Evolutionary conservation across 2,329 filamentous ascomycete genomes (phyloP).

Genomic region (Cyphellophora europaea): DNA sequence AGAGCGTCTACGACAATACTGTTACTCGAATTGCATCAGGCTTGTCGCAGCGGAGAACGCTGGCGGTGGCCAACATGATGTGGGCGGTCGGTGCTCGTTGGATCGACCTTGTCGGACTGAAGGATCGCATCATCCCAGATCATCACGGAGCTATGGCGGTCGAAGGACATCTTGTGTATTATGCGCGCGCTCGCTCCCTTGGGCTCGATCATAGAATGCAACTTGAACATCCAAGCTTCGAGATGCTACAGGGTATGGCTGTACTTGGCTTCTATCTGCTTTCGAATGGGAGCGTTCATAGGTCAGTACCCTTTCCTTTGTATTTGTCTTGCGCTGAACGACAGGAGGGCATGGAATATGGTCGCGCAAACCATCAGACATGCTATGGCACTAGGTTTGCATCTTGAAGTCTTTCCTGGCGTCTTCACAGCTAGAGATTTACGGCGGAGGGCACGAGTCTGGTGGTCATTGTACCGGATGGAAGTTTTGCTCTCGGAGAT

Average conservation of each 20-base stretch:
- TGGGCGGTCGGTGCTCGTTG: slow-evolving; percentile 12
- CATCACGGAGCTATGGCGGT: neutral
- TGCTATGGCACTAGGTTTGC: slow-evolving; percentile 20
- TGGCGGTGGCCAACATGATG: slow-evolving; percentile 12
- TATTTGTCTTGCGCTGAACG: slow-evolving; percentile 2
- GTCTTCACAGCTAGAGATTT: slow-evolving; percentile 7
- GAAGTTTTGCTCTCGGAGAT: slow-evolving; percentile 20
- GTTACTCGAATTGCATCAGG: neutral
- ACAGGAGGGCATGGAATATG: slow-evolving; percentile 20
- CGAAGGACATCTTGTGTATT: slow-evolving; percentile 18
- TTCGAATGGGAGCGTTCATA: slow-evolving; percentile 18
- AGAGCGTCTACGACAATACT: slow-evolving; percentile 2
- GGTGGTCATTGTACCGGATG: slow-evolving; percentile 20
- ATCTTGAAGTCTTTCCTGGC: slow-evolving; percentile 14
- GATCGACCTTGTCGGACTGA: slow-evolving; percentile 7
- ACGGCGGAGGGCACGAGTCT: slow-evolving; percentile 14
- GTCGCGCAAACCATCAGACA: slow-evolving; percentile 19
- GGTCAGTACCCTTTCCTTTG: slow-evolving; percentile 10
- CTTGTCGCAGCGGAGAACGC: slow-evolving; percentile 11
- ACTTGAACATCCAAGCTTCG: slow-evolving; percentile 17
- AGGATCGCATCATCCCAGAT: neutral
- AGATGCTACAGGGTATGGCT: slow-evolving; percentile 19
- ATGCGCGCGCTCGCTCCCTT: slow-evolving; percentile 18
- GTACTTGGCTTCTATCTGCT: slow-evolving; percentile 14
- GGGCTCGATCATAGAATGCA: slow-evolving; percentile 17